Base-by-base conservation (phyloP, 2,329 filamentous ascomycete genomes). In the Pseudogymnoascus sp. region DNA sequence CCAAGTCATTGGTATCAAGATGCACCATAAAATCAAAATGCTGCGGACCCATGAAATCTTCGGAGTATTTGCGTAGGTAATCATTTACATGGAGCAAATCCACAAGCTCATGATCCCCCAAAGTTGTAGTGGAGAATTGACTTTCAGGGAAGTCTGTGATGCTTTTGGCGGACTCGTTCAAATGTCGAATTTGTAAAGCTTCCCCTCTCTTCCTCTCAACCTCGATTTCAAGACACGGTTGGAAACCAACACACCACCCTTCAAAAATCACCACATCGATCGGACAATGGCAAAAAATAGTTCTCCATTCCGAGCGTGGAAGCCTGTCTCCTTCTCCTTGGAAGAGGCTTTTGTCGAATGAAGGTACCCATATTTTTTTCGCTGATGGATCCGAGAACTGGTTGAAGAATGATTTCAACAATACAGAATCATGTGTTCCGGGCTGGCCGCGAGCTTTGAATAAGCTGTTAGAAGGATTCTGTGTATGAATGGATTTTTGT, bases 371-470 rank as follows among this genome's bases (percentile, higher is more conserved):
- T 13, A 47, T 26, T 1, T 14, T 6, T 47, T 47, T 47, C 21
- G n/a, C 11, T 16, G 37, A 21, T 40, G 29, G 38, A 31, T 44
- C 38, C 21, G 38, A 62, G 61, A 33, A 42, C 26, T 31, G 61
- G 61, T 47, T 47, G 47, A 64, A 64, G 65, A 64, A 44, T 16
- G 21, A 61, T 61, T 47, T 62, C 60, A 40, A 62, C 56, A 19
- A 47, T 19, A 59, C 37, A 35, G 56, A 71, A 38, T 65, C 64
- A 31, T 44, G 67, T 72, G 33, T 88, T 59, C 88, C 89, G 5
- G 92, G 92, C 72, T 96, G 88, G 16, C 92, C 93, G 53, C 92
- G 85, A 69, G 91, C 88, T 70, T 91, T 89, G 56, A 96, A 80
- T 2, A 97, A 82, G 19, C 84, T 83, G 71, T 96, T 96, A 38